Evolutionary conservation across 1,284 basidiomycete species (phyloP).

Genomic region (Marasmius oreades): DNA sequence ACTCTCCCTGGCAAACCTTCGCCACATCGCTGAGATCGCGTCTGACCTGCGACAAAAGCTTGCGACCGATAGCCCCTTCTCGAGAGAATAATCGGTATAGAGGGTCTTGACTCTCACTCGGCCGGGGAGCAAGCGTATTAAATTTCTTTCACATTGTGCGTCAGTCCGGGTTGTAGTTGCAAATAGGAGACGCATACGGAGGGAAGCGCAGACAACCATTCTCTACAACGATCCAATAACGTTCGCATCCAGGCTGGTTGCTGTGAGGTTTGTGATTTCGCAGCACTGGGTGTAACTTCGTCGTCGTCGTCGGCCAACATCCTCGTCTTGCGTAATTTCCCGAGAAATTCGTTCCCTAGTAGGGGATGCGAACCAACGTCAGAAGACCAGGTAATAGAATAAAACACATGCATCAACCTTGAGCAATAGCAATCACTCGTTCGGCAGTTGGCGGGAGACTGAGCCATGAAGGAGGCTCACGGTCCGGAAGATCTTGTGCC

Average conservation of each 20-base stretch:
- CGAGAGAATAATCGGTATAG: constrained; percentile 85
- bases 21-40: constrained; percentile 80
- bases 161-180: constrained; percentile 11
- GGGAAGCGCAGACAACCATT: constrained; percentile 80
- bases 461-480: constrained; percentile 91
- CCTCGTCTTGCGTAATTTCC: constrained; percentile 89
- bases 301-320: constrained; percentile 88
- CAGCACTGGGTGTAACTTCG: constrained; percentile 45
- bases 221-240: constrained; percentile 73
- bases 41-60: constrained; percentile 73
- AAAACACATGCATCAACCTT: constrained; percentile 54
- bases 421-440: constrained; percentile 83
- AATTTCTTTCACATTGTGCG: constrained; percentile 44
- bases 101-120: constrained; percentile 75
- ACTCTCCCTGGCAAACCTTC: constrained; percentile 79
- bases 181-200: constrained; percentile 42
- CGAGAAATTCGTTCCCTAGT: constrained; percentile 76
- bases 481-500: constrained; percentile 84
- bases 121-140: constrained; percentile 58
- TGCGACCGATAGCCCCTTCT: constrained; percentile 80
- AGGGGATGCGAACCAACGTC: constrained; percentile 14
- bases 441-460: constrained; percentile 89
- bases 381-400: constrained; percentile 11
- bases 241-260: constrained; percentile 93
- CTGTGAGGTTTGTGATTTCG: constrained; percentile 60